These are phyloP conservation scores for Calonectria honghensis DNA, from an alignment of 2,329 filamentous ascomycete species.

Conservation along the genomic window DNA sequence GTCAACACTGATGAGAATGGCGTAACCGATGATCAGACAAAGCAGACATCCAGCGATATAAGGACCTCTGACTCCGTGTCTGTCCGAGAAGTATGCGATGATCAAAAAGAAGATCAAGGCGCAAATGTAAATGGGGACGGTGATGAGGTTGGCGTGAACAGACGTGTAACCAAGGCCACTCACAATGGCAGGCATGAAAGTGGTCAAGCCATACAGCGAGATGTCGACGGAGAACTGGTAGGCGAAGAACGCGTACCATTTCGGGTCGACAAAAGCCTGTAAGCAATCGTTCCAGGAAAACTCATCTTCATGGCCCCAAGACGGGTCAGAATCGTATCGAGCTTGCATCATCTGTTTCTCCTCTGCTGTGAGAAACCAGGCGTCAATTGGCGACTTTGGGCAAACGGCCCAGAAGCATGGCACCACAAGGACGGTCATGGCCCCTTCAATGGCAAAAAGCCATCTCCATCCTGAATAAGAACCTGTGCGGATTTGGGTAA, in stretches of 20 bases:
- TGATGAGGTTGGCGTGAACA: slow-evolving; percentile 58
- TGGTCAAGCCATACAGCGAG: slow-evolving; percentile 56
- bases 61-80: slow-evolving; percentile 46
- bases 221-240: slow-evolving; percentile 57
- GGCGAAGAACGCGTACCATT: slow-evolving; percentile 57
- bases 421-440: slow-evolving; percentile 61
- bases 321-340: slow-evolving; percentile 42
- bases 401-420: slow-evolving; percentile 53
- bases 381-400: slow-evolving; percentile 53
- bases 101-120: slow-evolving; percentile 51
- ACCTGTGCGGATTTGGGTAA: slow-evolving; percentile 59
- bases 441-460: slow-evolving; percentile 59
- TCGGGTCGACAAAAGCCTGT: slow-evolving; percentile 54
- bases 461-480: slow-evolving; percentile 59
- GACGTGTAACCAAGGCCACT: slow-evolving; percentile 56
- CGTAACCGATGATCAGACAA: slow-evolving; percentile 56
- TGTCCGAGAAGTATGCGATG: slow-evolving; percentile 54
- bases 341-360: slow-evolving; percentile 50
- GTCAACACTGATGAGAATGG: slow-evolving; percentile 54
- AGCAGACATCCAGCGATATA: slow-evolving; percentile 51
- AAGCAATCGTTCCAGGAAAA: slow-evolving; percentile 46
- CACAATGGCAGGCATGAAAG: slow-evolving; percentile 56
- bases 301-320: slow-evolving; percentile 37
- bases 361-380: slow-evolving; percentile 52
- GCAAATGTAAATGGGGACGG: slow-evolving; percentile 50